A percentile compares a stretch with the other conserved stretches of the same genome.
Evolutionary conservation across 2,329 filamentous ascomycete genomes (phyloP).

Genomic region (Trichoderma breve): DNA sequence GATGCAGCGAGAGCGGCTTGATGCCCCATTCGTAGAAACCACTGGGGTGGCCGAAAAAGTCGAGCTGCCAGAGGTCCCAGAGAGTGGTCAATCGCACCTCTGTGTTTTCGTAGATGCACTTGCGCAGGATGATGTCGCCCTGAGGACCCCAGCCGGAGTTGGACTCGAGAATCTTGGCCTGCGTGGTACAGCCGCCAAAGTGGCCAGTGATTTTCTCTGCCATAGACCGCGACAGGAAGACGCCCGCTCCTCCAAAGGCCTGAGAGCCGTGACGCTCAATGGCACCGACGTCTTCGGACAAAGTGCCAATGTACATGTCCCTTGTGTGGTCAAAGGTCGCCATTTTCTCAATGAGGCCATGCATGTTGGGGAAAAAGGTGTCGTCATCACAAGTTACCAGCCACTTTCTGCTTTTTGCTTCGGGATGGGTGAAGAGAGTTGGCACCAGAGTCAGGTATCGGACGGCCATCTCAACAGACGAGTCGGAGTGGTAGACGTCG

Average conservation of each 20-base stretch:
- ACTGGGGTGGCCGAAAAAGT: constrained; percentile 58
- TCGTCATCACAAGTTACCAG: constrained; percentile 63
- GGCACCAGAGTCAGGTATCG: constrained; percentile 57
- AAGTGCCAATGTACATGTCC: constrained; percentile 58
- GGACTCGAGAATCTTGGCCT: constrained; percentile 52
- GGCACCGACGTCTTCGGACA: constrained; percentile 61
- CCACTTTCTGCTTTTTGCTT: constrained; percentile 53
- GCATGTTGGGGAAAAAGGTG: constrained; percentile 62
- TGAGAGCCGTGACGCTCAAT: constrained; percentile 61
- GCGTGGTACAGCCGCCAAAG: constrained; percentile 46
- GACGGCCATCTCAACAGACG: constrained; percentile 55
- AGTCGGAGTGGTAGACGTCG: constrained; percentile 55
- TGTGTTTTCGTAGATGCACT: constrained; percentile 64
- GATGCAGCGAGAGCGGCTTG: constrained; percentile 60
- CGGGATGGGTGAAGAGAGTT: constrained; percentile 52
- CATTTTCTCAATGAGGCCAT: constrained; percentile 51
- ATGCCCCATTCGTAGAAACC: constrained; percentile 64
- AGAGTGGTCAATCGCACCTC: constrained; percentile 56
- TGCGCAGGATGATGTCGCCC: constrained; percentile 60
- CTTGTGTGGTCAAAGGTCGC: constrained; percentile 50
- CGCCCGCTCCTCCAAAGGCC: constrained; percentile 62
- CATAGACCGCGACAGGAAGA: constrained; percentile 57
- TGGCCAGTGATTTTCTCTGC: constrained; percentile 46
- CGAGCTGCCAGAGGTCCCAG: constrained; percentile 59
- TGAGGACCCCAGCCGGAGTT: constrained; percentile 59